These are phyloP conservation scores for Triangularia setosa DNA, from an alignment of 2,329 filamentous ascomycete genomes.

Conservation along the genomic window DNA sequence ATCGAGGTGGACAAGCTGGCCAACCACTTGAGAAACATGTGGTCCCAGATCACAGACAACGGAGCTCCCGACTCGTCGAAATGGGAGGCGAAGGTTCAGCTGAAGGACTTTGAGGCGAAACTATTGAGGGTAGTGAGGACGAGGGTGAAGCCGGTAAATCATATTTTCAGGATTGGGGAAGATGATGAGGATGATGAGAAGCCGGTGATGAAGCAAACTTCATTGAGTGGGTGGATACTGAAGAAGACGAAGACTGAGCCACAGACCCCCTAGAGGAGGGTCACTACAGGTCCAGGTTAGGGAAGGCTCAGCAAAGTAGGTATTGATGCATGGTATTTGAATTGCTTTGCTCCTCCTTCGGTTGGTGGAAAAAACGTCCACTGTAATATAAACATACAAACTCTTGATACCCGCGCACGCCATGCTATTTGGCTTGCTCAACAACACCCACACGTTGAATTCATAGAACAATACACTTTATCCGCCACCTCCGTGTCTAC, in stretches of 20 bases:
- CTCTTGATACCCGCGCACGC: conserved; percentile 15
- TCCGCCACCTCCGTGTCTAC: neutral
- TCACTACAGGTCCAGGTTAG: neutral
- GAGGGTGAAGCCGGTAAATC: conserved; percentile 50
- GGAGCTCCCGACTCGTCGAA: conserved; percentile 69
- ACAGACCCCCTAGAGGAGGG: neutral
- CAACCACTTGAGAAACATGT: conserved; percentile 52
- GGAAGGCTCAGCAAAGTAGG: neutral
- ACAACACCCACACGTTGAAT: neutral
- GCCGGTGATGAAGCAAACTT: conserved; percentile 41
- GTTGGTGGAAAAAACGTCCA: neutral
- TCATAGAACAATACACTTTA: conserved; percentile 8
- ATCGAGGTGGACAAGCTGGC: conserved; percentile 64
- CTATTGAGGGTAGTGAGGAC: conserved; percentile 69
- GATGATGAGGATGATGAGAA: conserved; percentile 32
- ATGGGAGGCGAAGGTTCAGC: conserved; percentile 70
- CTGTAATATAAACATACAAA: conserved; percentile 23
- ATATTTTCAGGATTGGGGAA: conserved; percentile 42
- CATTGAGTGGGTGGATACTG: conserved; percentile 46
- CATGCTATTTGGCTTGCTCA: conserved; percentile 5
- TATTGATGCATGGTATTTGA: conserved; percentile 6
- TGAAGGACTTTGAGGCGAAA: conserved; percentile 72
- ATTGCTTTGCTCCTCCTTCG: neutral
- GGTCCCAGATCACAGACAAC: conserved; percentile 65
- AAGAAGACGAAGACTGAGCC: conserved; percentile 7